Evolutionary conservation across 257 asterid species (phyloP).

Genomic region (Schizonepeta tenuifolia): DNA sequence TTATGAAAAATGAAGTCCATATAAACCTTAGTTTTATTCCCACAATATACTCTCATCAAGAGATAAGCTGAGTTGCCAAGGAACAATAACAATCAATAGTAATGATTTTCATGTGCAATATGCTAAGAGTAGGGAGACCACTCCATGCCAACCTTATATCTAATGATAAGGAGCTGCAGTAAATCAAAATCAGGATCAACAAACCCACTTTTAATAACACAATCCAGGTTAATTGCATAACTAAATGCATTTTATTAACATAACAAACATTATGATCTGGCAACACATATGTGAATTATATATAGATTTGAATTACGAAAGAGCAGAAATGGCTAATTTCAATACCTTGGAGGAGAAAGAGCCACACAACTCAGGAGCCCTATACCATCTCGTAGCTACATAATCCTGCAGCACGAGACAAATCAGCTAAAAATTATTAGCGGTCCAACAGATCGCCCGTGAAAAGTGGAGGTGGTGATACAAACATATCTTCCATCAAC

Average conservation of each 20-base stretch:
- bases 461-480: constrained; percentile 8
- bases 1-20: constrained; percentile 19
- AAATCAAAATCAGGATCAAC: neutral
- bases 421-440: constrained; percentile 24
- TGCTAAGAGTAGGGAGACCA: neutral
- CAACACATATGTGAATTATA: neutral
- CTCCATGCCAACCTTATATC: constrained; percentile 12
- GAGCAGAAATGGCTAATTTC: constrained; percentile 22
- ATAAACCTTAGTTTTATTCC: constrained; percentile 5
- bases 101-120: constrained; percentile 13
- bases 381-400: constrained; percentile 98
- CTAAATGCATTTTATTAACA: constrained; percentile 3
- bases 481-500: neutral
- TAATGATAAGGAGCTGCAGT: constrained; percentile 9
- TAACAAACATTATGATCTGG: constrained; percentile 10
- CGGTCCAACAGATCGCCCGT: constrained; percentile 18
- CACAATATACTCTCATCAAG: constrained; percentile 11
- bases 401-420: constrained; percentile 68
- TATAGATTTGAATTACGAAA: constrained; percentile 13
- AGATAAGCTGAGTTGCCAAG: constrained; percentile 15
- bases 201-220: constrained; percentile 3
- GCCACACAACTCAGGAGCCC: constrained; percentile 98
- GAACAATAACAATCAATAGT: neutral
- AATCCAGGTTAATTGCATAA: constrained; percentile 11
- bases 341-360: constrained; percentile 94